phyloP scores from a whole-genome alignment of 371 early-diverging fungal genomes.

The Mucor ambiguus region DNA sequence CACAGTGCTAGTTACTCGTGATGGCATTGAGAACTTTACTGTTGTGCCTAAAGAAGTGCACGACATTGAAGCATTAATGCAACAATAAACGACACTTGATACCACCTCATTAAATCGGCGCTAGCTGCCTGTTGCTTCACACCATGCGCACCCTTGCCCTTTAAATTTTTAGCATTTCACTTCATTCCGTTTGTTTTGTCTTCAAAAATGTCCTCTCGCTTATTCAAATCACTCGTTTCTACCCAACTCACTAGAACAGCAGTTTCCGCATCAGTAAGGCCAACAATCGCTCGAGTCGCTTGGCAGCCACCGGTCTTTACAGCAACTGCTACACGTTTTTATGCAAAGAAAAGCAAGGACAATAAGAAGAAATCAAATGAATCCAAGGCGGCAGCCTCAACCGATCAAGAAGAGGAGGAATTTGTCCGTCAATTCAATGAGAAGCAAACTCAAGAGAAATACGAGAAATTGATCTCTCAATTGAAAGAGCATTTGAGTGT shows the following conservation, averaged over 20 bases:
- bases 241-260: conserved; percentile 4
- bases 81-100: not conserved
- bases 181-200: not conserved
- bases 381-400: conserved; percentile 16
- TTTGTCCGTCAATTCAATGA: conserved; percentile 43
- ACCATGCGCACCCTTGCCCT: conserved; percentile 1
- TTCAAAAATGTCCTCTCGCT: conserved; percentile 15
- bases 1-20: conserved; percentile 72
- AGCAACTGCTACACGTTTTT: conserved; percentile 19
- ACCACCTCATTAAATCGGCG: not conserved
- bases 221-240: conserved; percentile 7
- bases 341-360: conserved; percentile 42
- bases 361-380: conserved; percentile 39
- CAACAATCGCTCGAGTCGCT: not conserved
- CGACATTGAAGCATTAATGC: conserved; percentile 67
- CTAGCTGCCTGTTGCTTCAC: not conserved
- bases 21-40: conserved; percentile 76
- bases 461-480: conserved; percentile 47
- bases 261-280: not conserved
- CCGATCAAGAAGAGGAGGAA: conserved; percentile 31
- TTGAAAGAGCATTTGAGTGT: conserved; percentile 67
- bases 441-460: conserved; percentile 42
- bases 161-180: not conserved
- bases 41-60: conserved; percentile 68
- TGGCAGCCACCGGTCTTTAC: conserved; percentile 12